Evolutionary conservation across 371 early-diverging fungal genomes (phyloP).

Genomic region (Actinomortierella wolfii): DNA sequence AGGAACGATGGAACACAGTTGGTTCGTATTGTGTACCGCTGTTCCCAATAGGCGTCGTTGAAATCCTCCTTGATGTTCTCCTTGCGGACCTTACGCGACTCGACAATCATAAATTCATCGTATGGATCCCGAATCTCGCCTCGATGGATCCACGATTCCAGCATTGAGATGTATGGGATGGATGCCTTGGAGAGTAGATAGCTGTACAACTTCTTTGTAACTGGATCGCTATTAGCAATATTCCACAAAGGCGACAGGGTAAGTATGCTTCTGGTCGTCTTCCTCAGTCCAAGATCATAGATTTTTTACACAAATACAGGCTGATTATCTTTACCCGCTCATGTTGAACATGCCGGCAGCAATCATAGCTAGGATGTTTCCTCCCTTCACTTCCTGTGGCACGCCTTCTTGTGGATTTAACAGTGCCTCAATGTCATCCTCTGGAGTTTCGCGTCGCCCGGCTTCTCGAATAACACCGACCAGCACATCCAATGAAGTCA

Average conservation of each 20-base stretch:
- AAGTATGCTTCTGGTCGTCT: too few relatives aligned
- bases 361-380: slow-evolving; percentile 64
- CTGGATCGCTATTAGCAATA: slow-evolving; percentile 62
- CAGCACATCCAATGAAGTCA: slow-evolving; percentile 71
- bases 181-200: slow-evolving; percentile 77
- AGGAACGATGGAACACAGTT: slow-evolving; percentile 79
- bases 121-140: slow-evolving; percentile 86
- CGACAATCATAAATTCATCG: slow-evolving; percentile 90
- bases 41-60: slow-evolving; percentile 87
- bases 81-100: slow-evolving; percentile 60
- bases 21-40: slow-evolving; percentile 70
- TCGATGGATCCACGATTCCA: slow-evolving; percentile 86
- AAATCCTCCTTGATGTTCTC: slow-evolving; percentile 73
- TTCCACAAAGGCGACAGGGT: slow-evolving; percentile 4
- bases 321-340: too few relatives aligned
- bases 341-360: slow-evolving; percentile 63
- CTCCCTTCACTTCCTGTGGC: slow-evolving; percentile 63
- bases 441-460: slow-evolving; percentile 29
- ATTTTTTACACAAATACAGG: too few relatives aligned
- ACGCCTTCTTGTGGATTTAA: slow-evolving; percentile 56
- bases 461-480: slow-evolving; percentile 55
- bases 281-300: too few relatives aligned
- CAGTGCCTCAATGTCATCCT: slow-evolving; percentile 57
- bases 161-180: slow-evolving; percentile 81
- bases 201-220: slow-evolving; percentile 74